A percentile compares a stretch with the other conserved stretches of the same genome.
These are phyloP conservation scores for Quercus cerris DNA, from an alignment of 306 rosid species.

Conservation along the genomic window DNA sequence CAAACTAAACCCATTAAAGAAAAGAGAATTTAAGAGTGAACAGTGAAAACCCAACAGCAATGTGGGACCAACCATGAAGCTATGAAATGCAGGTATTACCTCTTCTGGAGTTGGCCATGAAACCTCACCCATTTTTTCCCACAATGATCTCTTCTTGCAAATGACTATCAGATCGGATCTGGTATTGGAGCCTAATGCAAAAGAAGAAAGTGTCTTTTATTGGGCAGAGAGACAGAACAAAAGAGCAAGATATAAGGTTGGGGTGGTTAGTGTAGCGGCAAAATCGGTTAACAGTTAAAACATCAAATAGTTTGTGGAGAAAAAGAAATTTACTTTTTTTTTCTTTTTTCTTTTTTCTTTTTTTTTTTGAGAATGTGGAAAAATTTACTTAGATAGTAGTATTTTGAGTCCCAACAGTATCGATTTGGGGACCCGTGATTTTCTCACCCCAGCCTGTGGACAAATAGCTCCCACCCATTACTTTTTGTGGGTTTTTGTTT, in stretches of 20 bases:
- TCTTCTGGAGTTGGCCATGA: slow-evolving; percentile 71
- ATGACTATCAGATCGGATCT: not conserved
- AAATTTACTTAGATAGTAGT: no score
- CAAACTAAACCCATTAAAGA: not conserved
- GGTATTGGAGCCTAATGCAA: not conserved
- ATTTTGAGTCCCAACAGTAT: no score
- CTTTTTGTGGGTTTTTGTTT: no score
- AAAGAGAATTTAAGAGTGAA: not conserved
- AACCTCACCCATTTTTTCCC: slow-evolving; percentile 34
- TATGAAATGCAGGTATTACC: slow-evolving; percentile 43
- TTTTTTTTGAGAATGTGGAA: no score
- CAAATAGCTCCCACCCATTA: no score
- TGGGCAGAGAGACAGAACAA: not conserved
- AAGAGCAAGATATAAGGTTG: not conserved
- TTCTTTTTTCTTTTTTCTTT: no score
- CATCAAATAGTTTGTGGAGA: not conserved
- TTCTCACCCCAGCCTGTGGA: no score
- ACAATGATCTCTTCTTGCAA: not conserved
- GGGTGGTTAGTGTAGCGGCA: slow-evolving; percentile 5
- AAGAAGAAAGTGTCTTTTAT: not conserved
- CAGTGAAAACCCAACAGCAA: not conserved
- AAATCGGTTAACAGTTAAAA: slow-evolving; percentile 22
- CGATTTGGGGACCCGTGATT: no score
- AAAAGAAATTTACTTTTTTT: no score
- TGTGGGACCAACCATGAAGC: not conserved